Evolutionary conservation across 768 basidiomycete species (phyloP), one percentile per base, ranked within the genome.

Genomic region (Suillus subluteus): DNA sequence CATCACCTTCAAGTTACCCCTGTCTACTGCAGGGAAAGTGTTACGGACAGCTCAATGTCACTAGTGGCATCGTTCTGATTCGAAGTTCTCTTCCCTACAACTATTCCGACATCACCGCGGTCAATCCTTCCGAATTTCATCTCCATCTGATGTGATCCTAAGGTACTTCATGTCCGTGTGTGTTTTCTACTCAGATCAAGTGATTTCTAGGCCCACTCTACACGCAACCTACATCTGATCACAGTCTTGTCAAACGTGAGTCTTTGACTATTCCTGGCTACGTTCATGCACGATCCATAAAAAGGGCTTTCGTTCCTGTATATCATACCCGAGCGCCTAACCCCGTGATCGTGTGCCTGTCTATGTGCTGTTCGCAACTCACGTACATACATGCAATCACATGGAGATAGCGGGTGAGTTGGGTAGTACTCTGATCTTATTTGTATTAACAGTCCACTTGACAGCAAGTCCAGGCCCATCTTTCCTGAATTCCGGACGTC

Each of bases 151-250:
- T 32, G 18, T 7, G 4, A 52, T 55, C 30, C 18, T 3, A 32
- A 55, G 54, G 55, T 56, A 56, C 55, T 56, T 56, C 55, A 56
- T 56, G 3, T 32, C 55, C 55, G 55, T 21, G 55, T 56, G 55
- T 35, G 21, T 56, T 56, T 56, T 56, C 54, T 16, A 8, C 16
- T 54, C 52, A 54, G 26, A 26, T 18, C 30, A 9, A 32, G 11
- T 11, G 37, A 35, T 56, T 37, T 56, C 35, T 56, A 56, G 21
- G 21, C 35, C 55, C 32, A 35, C 32, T 35, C 54, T 55, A 35
- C 54, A 12, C 30, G 30, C 18, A 54, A 54, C 16, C 30, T 30
- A 50, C 48, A 23, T 13, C 44, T 9, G 44, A 58, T 58, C 56
- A 26, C 58, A 41, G 16, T 59, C 38, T 59, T 41, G 16, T 59